These are phyloP conservation scores for Albizia julibrissin DNA, from an alignment of 306 rosid genomes.

Conservation along the genomic window DNA sequence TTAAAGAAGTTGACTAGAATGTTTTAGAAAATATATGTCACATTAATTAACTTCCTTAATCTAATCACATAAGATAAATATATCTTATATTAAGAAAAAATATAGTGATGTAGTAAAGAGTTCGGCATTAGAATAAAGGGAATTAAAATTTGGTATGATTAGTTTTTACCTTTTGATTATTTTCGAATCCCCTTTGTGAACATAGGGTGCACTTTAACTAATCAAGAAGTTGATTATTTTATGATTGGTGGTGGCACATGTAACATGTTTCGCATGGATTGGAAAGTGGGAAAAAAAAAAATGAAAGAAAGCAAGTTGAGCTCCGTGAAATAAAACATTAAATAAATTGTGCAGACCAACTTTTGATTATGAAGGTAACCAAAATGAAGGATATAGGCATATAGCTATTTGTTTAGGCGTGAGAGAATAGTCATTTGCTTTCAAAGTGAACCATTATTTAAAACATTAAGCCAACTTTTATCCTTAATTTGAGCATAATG, in stretches of 20 bases:
- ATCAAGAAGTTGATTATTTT: not conserved
- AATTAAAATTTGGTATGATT: not conserved
- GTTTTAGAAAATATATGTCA: too few relatives aligned
- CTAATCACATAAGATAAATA: too few relatives aligned
- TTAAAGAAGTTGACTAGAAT: too few relatives aligned
- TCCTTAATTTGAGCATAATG: slow-evolving; percentile 5
- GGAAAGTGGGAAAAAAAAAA: not conserved
- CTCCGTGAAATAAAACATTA: not conserved
- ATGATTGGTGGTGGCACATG: not conserved
- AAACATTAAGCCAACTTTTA: slow-evolving; percentile 3
- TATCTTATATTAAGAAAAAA: too few relatives aligned
- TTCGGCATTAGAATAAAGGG: not conserved
- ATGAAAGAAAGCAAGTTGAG: not conserved
- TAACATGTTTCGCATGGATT: slow-evolving; percentile 16
- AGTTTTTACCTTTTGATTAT: not conserved
- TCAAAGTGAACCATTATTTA: not conserved
- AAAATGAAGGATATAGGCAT: not conserved
- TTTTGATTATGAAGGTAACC: not conserved
- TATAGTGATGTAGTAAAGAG: too few relatives aligned
- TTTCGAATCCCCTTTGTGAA: not conserved
- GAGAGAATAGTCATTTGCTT: not conserved
- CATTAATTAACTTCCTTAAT: too few relatives aligned
- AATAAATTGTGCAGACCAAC: not conserved
- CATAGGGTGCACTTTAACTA: not conserved
- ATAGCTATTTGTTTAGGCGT: not conserved